Evolutionary conservation across 345 rosid genomes (phyloP), one percentile per base, ranked within the genome.

Genomic region (Syzygium oleosum): DNA sequence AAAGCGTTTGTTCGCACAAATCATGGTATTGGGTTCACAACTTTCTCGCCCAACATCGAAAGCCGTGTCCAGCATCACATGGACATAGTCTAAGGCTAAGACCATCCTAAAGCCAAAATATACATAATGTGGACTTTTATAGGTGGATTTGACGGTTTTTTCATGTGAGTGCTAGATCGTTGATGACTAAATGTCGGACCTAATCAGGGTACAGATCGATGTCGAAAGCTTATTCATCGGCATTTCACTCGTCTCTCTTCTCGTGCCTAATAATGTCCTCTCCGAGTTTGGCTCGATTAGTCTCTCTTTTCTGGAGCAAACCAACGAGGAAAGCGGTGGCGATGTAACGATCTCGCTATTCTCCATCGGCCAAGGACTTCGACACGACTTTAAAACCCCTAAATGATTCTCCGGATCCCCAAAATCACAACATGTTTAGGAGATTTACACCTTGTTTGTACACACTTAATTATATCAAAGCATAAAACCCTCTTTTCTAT

Each of bases 361-460:
- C 5, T 59, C 27, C 3, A 59, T 59, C 12, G 27, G 31, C 0
- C 12, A 59, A 12, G 7, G 7, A 59, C 1, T 59, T 59, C 0
- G 0, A 59, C 7, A 0, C 0, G 7, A 59, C 65, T 59, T 59
- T 27, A 5, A 59, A 59, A 12, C 27, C 0, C 11, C 16, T 27
- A 27, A 25, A 59, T 0, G 0, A 11, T 58, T 6, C 2, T 3
- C 27, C 1, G 0, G 0, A 25, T 59, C 31, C 31, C 17, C 9
- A 61, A 61, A n/a, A 14, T 63, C 73, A n/a, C 19, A 0, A n/a
- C 2, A n/a, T 61, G 31, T n/a, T 61, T n/a, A 0, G 2, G n/a
- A n/a, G 16, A 63, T 13, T 7, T 17, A 52, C 5, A 4, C 14
- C 52, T 11, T 3, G 12, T 51, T 51, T 51, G 52, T 51, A 51